A percentile compares a stretch with the other conserved stretches of the same genome.
Evolutionary conservation across 495 filamentous ascomycete species (phyloP).

Genomic region (Hypoxylon perforatum): DNA sequence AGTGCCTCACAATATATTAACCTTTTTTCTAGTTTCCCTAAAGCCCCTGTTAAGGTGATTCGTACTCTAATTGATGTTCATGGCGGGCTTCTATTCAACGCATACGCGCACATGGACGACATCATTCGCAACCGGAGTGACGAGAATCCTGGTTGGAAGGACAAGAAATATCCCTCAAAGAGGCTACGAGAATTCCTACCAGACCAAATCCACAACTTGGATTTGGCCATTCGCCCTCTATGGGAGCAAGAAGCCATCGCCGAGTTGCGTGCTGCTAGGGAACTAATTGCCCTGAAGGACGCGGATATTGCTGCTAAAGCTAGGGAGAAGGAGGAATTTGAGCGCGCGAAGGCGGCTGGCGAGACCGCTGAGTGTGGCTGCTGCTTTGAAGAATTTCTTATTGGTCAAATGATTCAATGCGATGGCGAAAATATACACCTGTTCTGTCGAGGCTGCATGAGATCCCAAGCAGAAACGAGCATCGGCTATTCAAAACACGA

Average conservation of each 20-base stretch:
- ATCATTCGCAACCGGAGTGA: slow-evolving; percentile 20
- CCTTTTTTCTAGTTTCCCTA: slow-evolving; percentile 31
- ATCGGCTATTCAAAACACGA: slow-evolving; percentile 73
- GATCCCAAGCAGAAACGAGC: slow-evolving; percentile 69
- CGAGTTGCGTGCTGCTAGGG: slow-evolving; percentile 45
- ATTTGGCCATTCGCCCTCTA: background rate
- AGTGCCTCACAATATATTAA: background rate
- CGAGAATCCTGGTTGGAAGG: slow-evolving; percentile 14
- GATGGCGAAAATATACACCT: slow-evolving; percentile 60
- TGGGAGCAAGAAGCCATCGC: slow-evolving; percentile 41
- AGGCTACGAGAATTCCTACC: slow-evolving; percentile 2
- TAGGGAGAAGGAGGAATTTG: slow-evolving; percentile 59
- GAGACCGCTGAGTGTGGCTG: slow-evolving; percentile 72
- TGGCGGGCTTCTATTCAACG: slow-evolving; percentile 39
- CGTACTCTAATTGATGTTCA: slow-evolving; percentile 9
- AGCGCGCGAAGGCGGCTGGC: slow-evolving; percentile 57
- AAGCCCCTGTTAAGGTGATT: slow-evolving; percentile 16
- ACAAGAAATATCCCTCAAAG: slow-evolving; percentile 40
- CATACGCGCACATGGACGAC: slow-evolving; percentile 47
- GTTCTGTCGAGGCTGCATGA: slow-evolving; percentile 77
- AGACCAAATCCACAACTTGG: slow-evolving; percentile 8
- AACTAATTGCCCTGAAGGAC: slow-evolving; percentile 27
- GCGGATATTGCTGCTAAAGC: slow-evolving; percentile 40
- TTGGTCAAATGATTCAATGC: slow-evolving; percentile 76
- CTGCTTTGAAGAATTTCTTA: slow-evolving; percentile 73